A percentile compares a stretch with the other conserved stretches of the same genome.
Evolutionary conservation across 2,329 filamentous ascomycete species (phyloP).

Genomic region (Westerdykella ornata): DNA sequence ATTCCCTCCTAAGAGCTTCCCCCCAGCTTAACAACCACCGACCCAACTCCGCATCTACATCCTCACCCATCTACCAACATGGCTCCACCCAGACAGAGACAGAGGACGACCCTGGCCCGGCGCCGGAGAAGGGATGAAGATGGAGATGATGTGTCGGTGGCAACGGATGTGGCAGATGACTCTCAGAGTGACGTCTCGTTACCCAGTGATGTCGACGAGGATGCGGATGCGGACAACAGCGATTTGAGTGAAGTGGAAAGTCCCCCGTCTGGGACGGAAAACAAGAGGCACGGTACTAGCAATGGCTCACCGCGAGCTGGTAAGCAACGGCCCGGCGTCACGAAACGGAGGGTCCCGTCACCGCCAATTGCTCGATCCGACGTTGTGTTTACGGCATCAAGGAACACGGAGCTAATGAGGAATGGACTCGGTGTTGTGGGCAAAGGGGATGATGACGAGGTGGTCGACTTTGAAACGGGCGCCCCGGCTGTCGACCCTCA

Average conservation of each 20-base stretch:
- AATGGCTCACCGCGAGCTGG: conserved; percentile 32
- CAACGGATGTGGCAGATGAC: conserved; percentile 52
- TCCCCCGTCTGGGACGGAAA: conserved; percentile 28
- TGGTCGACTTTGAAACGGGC: conserved; percentile 48
- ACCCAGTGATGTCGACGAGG: conserved; percentile 52
- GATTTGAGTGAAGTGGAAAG: conserved; percentile 50
- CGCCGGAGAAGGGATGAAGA: conserved; percentile 38
- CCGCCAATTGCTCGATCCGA: conserved; percentile 35
- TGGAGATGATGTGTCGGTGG: conserved; percentile 37
- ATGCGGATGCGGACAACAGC: conserved; percentile 54
- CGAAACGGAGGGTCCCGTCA: conserved; percentile 24
- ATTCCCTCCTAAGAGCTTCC: conserved; percentile 16
- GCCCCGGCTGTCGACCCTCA: conserved; percentile 30
- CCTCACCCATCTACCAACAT: conserved; percentile 20
- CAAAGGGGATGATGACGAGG: conserved; percentile 36
- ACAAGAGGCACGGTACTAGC: conserved; percentile 34
- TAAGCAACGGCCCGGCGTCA: conserved; percentile 22
- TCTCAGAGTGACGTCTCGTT: conserved; percentile 57
- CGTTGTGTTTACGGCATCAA: conserved; percentile 39
- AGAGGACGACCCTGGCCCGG: conserved; percentile 30
- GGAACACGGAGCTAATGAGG: conserved; percentile 57
- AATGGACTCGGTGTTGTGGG: conserved; percentile 50
- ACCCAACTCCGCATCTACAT: conserved; percentile 7
- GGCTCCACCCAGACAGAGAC: conserved; percentile 35
- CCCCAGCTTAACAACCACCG: conserved; percentile 16